phyloP scores from a whole-genome alignment of 202 grass and related monocot species.

The Carex arenaria region DNA sequence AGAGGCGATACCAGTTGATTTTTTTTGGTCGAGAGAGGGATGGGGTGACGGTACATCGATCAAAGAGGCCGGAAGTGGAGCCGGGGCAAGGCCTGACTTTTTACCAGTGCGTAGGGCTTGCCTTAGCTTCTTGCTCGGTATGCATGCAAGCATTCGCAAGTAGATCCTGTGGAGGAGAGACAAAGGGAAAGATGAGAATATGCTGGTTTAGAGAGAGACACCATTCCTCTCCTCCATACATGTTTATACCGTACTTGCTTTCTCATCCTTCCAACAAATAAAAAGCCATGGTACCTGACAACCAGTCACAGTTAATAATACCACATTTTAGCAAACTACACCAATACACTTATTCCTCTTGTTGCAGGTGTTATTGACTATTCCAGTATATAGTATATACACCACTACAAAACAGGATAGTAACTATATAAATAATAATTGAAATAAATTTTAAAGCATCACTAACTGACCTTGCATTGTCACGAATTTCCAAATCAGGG shows the following conservation, averaged over 20 bases:
- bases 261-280: conserved; percentile 6
- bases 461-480: conserved; percentile 70
- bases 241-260: not conserved
- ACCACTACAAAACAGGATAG: not conserved
- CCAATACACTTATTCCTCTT: not conserved
- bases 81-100: conserved; percentile 43
- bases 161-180: conserved; percentile 55
- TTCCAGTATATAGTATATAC: not conserved
- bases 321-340: not conserved
- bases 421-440: not conserved
- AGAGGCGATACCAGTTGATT: conserved; percentile 40
- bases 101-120: conserved; percentile 57
- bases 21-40: conserved; percentile 44
- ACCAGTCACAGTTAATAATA: not conserved
- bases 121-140: conserved; percentile 89
- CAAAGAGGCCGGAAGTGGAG: conserved; percentile 52
- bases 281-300: not conserved
- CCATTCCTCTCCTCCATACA: not conserved
- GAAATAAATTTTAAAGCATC: not conserved
- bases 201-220: not conserved
- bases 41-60: conserved; percentile 50
- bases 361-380: not conserved
- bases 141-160: conserved; percentile 76
- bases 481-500: conserved; percentile 88
- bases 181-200: conserved; percentile 28